Conservation (phyloP, 2,329 filamentous ascomycete genomes). For the Verticillium isaacii region DNA sequence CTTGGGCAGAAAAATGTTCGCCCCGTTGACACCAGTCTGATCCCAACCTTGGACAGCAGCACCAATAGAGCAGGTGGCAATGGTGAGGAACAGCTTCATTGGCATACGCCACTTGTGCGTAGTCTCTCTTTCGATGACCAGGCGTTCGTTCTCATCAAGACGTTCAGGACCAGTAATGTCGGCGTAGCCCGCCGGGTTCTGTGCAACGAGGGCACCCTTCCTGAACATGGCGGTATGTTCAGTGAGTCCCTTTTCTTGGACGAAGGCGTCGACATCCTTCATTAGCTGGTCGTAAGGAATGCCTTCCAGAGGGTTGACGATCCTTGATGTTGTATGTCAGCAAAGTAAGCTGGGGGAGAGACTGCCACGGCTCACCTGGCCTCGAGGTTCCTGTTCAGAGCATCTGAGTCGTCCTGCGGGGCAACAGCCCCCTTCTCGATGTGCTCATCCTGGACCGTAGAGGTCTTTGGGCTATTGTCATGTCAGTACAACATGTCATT, state of each 20-base stretch:
- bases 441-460: not conserved
- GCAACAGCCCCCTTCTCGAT: slow-evolving; percentile 19
- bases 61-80: slow-evolving; percentile 63
- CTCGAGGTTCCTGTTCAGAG: slow-evolving; percentile 33
- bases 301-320: slow-evolving; percentile 41
- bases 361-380: slow-evolving; percentile 30
- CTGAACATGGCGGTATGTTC: slow-evolving; percentile 55
- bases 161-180: slow-evolving; percentile 51
- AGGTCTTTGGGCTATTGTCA: not conserved
- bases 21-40: slow-evolving; percentile 59
- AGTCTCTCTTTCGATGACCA: slow-evolving; percentile 53
- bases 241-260: slow-evolving; percentile 50
- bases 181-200: slow-evolving; percentile 61
- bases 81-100: slow-evolving; percentile 58
- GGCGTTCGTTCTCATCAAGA: slow-evolving; percentile 54
- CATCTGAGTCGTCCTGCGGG: slow-evolving; percentile 23
- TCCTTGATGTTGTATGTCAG: slow-evolving; percentile 20
- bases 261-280: slow-evolving; percentile 58
- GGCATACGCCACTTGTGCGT: slow-evolving; percentile 64
- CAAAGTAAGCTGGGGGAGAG: not conserved
- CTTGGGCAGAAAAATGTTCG: slow-evolving; percentile 56
- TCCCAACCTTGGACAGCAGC: slow-evolving; percentile 70
- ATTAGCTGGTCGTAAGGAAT: slow-evolving; percentile 50
- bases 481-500: not conserved
- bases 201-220: slow-evolving; percentile 70